Conservation (phyloP, 352 stramenopile species). For the Phytopythium litorale region DNA sequence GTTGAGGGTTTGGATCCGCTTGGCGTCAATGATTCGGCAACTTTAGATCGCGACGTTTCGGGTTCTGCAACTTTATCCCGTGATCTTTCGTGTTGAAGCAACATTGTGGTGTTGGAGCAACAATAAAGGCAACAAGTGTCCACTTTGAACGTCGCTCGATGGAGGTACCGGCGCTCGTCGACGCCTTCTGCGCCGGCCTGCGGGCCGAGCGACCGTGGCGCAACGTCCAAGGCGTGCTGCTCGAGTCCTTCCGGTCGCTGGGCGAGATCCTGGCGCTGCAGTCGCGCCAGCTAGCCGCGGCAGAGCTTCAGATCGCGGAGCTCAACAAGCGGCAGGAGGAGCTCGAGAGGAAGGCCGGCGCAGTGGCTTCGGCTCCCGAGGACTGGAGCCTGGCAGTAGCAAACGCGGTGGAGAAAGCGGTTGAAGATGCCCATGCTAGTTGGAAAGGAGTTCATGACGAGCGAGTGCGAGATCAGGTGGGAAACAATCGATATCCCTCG, state of each 20-base stretch:
- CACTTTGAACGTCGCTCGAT: not conserved
- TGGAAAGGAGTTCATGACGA: not conserved
- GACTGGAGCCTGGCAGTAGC: not conserved
- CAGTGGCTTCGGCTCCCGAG: not conserved
- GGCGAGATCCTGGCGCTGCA: slow-evolving; percentile 36
- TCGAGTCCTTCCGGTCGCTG: slow-evolving; percentile 33
- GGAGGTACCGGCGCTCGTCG: not conserved
- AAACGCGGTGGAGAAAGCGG: slow-evolving; percentile 9
- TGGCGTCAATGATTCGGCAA: not conserved
- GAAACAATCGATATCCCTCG: not conserved
- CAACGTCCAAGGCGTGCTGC: slow-evolving; percentile 58
- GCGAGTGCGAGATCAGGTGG: slow-evolving; percentile 3
- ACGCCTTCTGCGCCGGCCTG: slow-evolving; percentile 20
- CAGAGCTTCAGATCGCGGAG: slow-evolving; percentile 14
- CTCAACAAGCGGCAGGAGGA: slow-evolving; percentile 16
- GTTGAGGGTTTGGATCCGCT: not conserved
- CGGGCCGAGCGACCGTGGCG: slow-evolving; percentile 47
- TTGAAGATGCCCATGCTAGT: not conserved
- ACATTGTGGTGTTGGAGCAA: not conserved
- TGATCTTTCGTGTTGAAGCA: not conserved
- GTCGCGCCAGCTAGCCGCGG: slow-evolving; percentile 15
- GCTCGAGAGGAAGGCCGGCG: slow-evolving; percentile 9
- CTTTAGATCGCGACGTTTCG: slow-evolving; percentile 1
- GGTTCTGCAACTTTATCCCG: not conserved
- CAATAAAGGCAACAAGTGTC: not conserved